Evolutionary conservation across 495 filamentous ascomycete species (phyloP), one percentile per base, ranked within the genome.

Genomic region (Parathielavia appendiculata): DNA sequence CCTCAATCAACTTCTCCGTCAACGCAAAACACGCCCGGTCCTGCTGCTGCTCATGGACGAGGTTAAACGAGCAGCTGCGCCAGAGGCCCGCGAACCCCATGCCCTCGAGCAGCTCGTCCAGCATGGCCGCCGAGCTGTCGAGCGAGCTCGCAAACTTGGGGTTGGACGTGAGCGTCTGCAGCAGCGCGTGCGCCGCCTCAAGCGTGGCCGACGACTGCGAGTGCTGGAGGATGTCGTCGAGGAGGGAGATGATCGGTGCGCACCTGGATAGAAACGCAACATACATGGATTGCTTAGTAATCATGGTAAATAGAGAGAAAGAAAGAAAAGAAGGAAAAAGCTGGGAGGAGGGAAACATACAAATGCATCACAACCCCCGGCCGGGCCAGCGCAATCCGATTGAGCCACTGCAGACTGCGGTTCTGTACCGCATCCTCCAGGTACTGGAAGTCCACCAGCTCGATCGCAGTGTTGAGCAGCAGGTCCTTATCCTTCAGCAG

Each of bases 1-100:
- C 81, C 75, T 84, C 79, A 60, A 83, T 84, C 46, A 84, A 69
- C 66, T 79, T 79, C 66, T 82, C 81, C 11, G 79, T 83, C 46
- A 83, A 66, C 40, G 70, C 70, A 54, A 79, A 75, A 57, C 77
- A 78, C 58, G 75, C 71, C 58, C 74, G 78, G 20, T 81, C 76
- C 30, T 74, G 74, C 36, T 79, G 77, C 48, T 77, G 76, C 54
- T 75, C 26, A 30, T 30, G 73, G 20, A 66, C 57, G 13, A 72
- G 56, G 26, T 71, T 73, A 22, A 81, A 78, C 17, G 77, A 77
- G 52, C 74, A 76, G 12, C 72, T 74, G 10, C 75, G 71, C 76
- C 78, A 83, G 16, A 84, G 62, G 4, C 81, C 81, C 6, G 73
- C 75, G 54, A 84, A 82, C n/a, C 81, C 81, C 71, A 79, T 80